phyloP scores from a whole-genome alignment of 108 stramenopile species.

The Skeletonema tropicum region DNA sequence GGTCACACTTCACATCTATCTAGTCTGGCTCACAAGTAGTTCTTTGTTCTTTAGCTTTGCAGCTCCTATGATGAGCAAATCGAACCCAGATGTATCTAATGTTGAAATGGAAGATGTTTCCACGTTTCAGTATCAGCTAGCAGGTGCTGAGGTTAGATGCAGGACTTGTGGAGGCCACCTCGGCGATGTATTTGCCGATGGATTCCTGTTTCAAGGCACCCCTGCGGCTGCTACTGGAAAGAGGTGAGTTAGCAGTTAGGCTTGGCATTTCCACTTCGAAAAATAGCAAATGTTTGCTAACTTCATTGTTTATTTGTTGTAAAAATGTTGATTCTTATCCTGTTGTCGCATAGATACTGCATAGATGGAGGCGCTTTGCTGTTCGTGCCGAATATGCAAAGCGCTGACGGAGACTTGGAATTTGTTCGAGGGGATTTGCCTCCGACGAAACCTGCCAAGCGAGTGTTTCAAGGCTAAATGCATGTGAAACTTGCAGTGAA shows the following conservation, averaged over 20 bases:
- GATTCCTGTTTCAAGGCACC: conserved; percentile 73
- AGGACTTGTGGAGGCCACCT: conserved; percentile 87
- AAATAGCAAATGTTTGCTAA: too few relatives aligned
- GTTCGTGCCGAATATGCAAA: conserved; percentile 53
- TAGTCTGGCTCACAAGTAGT: neutral
- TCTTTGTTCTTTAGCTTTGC: conserved; percentile 53
- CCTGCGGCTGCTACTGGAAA: conserved; percentile 67
- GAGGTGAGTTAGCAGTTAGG: conserved; percentile 16
- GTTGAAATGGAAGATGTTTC: conserved; percentile 81
- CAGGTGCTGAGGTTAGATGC: conserved; percentile 85
- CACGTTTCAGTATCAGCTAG: conserved; percentile 56
- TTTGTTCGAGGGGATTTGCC: conserved; percentile 54
- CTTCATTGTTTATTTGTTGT: neutral
- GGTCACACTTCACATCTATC: neutral
- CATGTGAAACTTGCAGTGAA: too few relatives aligned
- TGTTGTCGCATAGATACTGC: conserved; percentile 44
- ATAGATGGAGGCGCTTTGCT: conserved; percentile 78
- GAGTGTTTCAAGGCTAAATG: conserved; percentile 19
- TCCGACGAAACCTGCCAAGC: conserved; percentile 15
- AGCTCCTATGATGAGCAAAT: conserved; percentile 21
- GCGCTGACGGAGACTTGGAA: conserved; percentile 15
- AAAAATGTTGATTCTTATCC: neutral
- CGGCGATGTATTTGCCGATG: conserved; percentile 88
- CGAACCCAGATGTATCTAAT: conserved; percentile 31
- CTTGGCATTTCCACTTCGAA: neutral